A percentile compares a stretch with the other conserved stretches of the same genome.
phyloP scores from a whole-genome alignment of 345 rosid genomes.

The Clausena lansium region DNA sequence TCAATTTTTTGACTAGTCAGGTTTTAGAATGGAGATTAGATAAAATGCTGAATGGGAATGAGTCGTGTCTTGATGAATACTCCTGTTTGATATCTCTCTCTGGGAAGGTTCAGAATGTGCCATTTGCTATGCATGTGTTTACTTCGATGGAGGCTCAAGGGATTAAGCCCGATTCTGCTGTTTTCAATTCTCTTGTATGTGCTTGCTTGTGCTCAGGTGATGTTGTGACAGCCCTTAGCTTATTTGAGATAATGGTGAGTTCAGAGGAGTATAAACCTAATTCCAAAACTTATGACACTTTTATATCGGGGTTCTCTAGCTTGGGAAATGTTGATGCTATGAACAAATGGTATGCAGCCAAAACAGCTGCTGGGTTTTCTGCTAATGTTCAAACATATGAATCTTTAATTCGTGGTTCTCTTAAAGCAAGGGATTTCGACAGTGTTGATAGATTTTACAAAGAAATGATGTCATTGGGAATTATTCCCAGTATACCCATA shows the following conservation, averaged over 20 bases:
- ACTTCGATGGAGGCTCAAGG: constrained; percentile 38
- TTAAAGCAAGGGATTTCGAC: constrained; percentile 26
- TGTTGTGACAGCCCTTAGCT: constrained; percentile 29
- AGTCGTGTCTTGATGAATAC: constrained; percentile 17
- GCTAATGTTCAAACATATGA: constrained; percentile 28
- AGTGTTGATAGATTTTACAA: constrained; percentile 24
- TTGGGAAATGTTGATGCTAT: constrained; percentile 27
- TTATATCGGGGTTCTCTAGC: constrained; percentile 30
- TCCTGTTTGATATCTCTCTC: constrained; percentile 34
- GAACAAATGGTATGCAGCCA: constrained; percentile 33
- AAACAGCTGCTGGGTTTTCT: constrained; percentile 32
- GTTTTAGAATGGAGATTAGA: constrained; percentile 44
- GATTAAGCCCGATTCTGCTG: constrained; percentile 26
- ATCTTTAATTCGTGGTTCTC: constrained; percentile 28
- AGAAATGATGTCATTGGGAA: constrained; percentile 26
- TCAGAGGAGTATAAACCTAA: constrained; percentile 26
- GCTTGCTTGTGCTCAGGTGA: constrained; percentile 26
- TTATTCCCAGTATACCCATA: constrained; percentile 22
- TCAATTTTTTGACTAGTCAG: constrained; percentile 14
- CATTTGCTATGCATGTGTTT: constrained; percentile 36
- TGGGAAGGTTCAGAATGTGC: constrained; percentile 29
- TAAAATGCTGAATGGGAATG: constrained; percentile 28
- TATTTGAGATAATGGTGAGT: constrained; percentile 41
- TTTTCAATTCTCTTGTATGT: constrained; percentile 36
- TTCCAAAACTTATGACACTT: constrained; percentile 34